Evolutionary conservation across 2,329 filamentous ascomycete genomes (phyloP), one percentile per base, ranked within the genome.

Genomic region (Monilinia fructigena): DNA sequence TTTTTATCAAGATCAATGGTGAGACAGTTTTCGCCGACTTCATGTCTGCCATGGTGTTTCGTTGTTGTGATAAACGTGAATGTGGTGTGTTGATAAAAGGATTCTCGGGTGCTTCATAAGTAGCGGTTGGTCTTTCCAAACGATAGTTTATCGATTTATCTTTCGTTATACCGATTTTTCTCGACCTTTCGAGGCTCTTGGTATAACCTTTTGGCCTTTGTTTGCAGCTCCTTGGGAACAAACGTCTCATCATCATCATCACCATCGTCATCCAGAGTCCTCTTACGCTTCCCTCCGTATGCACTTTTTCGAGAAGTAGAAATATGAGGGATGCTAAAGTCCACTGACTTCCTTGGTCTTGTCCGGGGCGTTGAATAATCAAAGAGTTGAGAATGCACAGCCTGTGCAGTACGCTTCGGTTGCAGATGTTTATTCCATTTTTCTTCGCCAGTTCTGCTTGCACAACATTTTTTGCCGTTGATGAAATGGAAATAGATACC

Each of bases 371-470:
- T 38, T 26, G 58, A 38, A 35, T 23, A 26, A 1, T 61, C 20
- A 16, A 35, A 50, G 18, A 60, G 8, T 61, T 50, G 56, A 23
- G 45, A 40, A 38, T 50, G 20, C 20, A 4, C 20, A 12, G 20
- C 16, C 14, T 31, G 28, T 35, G 28, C 28, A 50, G 8, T 8
- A 26, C 50, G 45, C 4, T 61, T 61, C 1, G 3, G 20, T 23
- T 35, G 45, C 28, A 40, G n/a, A 8, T 40, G 28, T 35, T 50
- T 61, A 16, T 38, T 61, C 8, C 58, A 56, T 63, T 35, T 3
- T 45, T 28, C 38, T 63, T 63, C 18, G 28, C 38, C 38, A n/a
- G 35, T 23, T 63, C 61, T 56, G 53, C 61, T 47, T 63, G 26
- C 28, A 61, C 58, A 5, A 40, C 23, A 26, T n/a, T 40, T 26